phyloP scores from a whole-genome alignment of 306 rosid species.

The Cicer bijugum region DNA sequence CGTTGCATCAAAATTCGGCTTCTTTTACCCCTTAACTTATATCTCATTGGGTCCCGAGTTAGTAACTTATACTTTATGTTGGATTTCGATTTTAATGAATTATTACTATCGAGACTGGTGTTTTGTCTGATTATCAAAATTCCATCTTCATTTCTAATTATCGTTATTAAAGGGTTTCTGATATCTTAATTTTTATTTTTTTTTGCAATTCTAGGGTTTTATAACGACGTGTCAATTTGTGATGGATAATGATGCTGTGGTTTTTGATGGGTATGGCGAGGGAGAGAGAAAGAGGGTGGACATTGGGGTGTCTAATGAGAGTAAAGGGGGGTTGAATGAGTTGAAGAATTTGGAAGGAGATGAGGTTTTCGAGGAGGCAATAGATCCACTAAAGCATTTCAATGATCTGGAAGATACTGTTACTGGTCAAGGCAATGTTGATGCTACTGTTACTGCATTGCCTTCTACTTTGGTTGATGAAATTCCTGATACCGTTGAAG shows the following conservation, averaged over 20 bases:
- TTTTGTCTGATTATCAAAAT: too few relatives aligned
- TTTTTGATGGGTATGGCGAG: conserved; percentile 48
- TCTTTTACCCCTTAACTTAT: not conserved
- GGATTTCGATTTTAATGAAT: conserved; percentile 33
- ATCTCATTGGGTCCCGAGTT: not conserved
- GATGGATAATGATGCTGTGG: conserved; percentile 65
- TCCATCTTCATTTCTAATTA: too few relatives aligned
- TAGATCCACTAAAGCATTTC: conserved; percentile 45
- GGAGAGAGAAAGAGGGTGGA: conserved; percentile 53
- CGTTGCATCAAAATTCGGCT: not conserved
- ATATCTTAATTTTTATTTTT: conserved; percentile 16
- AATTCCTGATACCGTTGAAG: conserved; percentile 42
- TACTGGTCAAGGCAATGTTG: conserved; percentile 31
- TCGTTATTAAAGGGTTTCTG: not conserved
- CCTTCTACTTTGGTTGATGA: conserved; percentile 43
- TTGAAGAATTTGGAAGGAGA: conserved; percentile 53
- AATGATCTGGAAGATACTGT: conserved; percentile 45
- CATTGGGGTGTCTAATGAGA: conserved; percentile 49
- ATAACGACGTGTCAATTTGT: conserved; percentile 40
- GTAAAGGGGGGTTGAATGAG: conserved; percentile 47
- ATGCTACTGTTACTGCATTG: conserved; percentile 19
- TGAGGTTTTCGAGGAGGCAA: conserved; percentile 68
- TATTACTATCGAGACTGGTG: too few relatives aligned
- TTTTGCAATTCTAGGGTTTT: conserved; percentile 62
- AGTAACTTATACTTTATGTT: not conserved